Evolutionary conservation across 176 grass and related monocot genomes (phyloP).

Genomic region (Aegilops tauschii): DNA sequence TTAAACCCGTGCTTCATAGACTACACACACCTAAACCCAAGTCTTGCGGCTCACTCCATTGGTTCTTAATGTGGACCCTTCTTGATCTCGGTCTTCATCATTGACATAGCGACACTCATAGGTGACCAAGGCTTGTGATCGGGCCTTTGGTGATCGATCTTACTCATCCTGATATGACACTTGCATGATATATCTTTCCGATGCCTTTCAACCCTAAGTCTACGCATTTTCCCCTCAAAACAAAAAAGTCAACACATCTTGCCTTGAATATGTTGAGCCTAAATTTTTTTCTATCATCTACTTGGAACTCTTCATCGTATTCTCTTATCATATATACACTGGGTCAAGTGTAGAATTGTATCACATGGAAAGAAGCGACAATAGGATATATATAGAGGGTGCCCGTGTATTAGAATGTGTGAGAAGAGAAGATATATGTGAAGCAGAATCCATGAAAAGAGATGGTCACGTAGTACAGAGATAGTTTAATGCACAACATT

Average conservation of each 20-base stretch:
- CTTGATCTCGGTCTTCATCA: too few relatives aligned
- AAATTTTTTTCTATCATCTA: background rate
- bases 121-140: too few relatives aligned
- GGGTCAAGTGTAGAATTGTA: background rate
- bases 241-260: background rate
- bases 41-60: too few relatives aligned
- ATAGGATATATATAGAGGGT: too few relatives aligned
- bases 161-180: too few relatives aligned
- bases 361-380: background rate
- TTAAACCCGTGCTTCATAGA: too few relatives aligned
- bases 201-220: background rate
- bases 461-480: background rate
- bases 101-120: too few relatives aligned
- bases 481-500: background rate
- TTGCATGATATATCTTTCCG: background rate
- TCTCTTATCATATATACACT: background rate
- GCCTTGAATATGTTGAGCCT: background rate
- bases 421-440: background rate
- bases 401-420: background rate
- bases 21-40: too few relatives aligned
- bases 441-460: background rate
- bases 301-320: background rate
- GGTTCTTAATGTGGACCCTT: too few relatives aligned
- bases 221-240: background rate
- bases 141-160: too few relatives aligned